phyloP scores from a whole-genome alignment of 805 yeast species.

The Metschnikowia cerradonensis region DNA sequence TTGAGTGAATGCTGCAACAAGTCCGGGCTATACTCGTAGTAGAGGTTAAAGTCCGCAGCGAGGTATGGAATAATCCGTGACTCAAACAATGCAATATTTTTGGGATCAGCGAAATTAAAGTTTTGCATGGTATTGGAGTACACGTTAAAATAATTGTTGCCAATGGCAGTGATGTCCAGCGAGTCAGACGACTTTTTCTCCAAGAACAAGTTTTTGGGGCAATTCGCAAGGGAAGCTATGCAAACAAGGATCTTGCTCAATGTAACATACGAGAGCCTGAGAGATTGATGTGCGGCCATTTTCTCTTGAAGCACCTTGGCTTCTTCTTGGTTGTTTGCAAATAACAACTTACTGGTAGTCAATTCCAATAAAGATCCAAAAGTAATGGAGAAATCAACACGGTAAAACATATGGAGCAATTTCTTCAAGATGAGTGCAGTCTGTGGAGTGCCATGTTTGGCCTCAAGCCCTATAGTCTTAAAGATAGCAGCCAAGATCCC shows the following conservation, averaged over 20 bases:
- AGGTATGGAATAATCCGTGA: slow-evolving; percentile 23
- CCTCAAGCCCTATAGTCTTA: slow-evolving; percentile 14
- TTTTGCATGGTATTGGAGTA: slow-evolving; percentile 17
- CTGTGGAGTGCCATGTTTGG: slow-evolving; percentile 11
- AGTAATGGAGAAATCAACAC: slow-evolving; percentile 20
- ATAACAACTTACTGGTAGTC: slow-evolving; percentile 7
- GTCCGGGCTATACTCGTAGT: slow-evolving; percentile 18
- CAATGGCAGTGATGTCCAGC: slow-evolving; percentile 26
- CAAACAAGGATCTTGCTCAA: slow-evolving; percentile 24
- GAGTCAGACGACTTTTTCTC: slow-evolving; percentile 19
- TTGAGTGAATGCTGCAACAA: slow-evolving; percentile 9
- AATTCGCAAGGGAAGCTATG: slow-evolving; percentile 22
- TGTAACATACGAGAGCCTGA: slow-evolving; percentile 21
- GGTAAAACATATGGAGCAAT: slow-evolving; percentile 22
- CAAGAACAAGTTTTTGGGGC: slow-evolving; percentile 22
- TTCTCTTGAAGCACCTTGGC: not conserved
- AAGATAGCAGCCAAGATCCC: slow-evolving; percentile 24
- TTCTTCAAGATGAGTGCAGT: slow-evolving; percentile 20
- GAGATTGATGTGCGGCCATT: not conserved
- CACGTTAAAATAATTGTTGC: slow-evolving; percentile 19
- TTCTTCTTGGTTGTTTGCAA: slow-evolving; percentile 3
- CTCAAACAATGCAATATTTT: not conserved
- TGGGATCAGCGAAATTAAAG: slow-evolving; percentile 15
- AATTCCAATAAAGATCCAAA: slow-evolving; percentile 18
- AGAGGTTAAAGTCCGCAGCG: slow-evolving; percentile 22